phyloP scores from a whole-genome alignment of 2,329 filamentous ascomycete species.

The Kalmusia sp. region DNA sequence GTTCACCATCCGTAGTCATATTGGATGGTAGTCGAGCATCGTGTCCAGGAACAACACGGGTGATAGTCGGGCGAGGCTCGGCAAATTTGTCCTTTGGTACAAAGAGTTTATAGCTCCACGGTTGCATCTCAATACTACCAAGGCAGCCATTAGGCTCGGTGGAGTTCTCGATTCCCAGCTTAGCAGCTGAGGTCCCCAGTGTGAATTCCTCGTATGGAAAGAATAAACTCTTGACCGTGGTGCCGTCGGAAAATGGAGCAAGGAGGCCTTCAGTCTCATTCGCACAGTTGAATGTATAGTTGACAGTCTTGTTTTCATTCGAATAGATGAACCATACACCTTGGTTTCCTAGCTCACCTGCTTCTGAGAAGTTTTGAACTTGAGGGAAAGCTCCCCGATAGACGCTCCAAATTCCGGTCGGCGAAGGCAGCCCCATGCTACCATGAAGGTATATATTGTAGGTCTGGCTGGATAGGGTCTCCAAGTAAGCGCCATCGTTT shows the following conservation, averaged over 20 bases:
- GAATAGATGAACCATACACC: constrained; percentile 61
- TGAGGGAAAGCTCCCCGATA: constrained; percentile 58
- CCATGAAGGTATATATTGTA: constrained; percentile 27
- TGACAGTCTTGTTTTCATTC: constrained; percentile 57
- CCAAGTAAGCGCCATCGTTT: constrained; percentile 65
- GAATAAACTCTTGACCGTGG: constrained; percentile 68
- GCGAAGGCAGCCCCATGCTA: constrained; percentile 25
- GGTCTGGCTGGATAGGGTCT: constrained; percentile 65
- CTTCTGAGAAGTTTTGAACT: constrained; percentile 59
- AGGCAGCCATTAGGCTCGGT: constrained; percentile 64
- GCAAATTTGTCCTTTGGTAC: constrained; percentile 61
- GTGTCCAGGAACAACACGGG: constrained; percentile 66
- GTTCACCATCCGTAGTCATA: constrained; percentile 46
- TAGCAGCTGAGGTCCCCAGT: constrained; percentile 55
- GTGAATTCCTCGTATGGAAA: constrained; percentile 65
- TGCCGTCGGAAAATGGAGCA: constrained; percentile 61
- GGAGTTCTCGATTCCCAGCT: constrained; percentile 40
- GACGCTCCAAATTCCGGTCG: constrained; percentile 63
- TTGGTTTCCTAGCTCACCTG: constrained; percentile 51
- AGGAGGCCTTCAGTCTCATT: constrained; percentile 59
- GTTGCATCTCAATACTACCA: constrained; percentile 57
- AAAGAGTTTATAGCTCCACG: constrained; percentile 67
- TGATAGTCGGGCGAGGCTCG: constrained; percentile 64
- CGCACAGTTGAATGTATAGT: constrained; percentile 66
- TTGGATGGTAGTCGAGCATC: constrained; percentile 63